phyloP scores from a whole-genome alignment of 192 early-diverging fungal genomes.

The Backusella circina region DNA sequence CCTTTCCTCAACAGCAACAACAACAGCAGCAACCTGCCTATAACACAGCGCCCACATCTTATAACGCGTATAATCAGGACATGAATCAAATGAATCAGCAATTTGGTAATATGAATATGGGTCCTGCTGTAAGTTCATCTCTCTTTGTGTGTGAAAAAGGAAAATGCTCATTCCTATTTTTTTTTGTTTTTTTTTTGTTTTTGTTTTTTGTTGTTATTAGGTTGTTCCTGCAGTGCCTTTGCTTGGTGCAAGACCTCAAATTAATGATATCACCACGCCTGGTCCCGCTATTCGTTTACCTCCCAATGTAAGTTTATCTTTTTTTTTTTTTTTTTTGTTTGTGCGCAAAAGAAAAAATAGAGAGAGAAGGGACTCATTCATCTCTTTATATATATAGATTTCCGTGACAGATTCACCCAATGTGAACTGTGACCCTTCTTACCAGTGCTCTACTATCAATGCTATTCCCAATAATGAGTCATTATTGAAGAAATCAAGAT shows the following conservation, averaged over 20 bases:
- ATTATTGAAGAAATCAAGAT: slow-evolving; percentile 81
- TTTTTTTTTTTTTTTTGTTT: too few species aligned
- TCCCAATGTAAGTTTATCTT: slow-evolving; percentile 39
- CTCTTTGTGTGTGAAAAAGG: neutral
- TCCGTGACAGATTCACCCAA: slow-evolving; percentile 51
- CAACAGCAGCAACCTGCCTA: slow-evolving; percentile 14
- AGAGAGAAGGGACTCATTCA: neutral
- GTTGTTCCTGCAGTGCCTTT: slow-evolving; percentile 38
- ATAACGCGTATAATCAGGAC: slow-evolving; percentile 13
- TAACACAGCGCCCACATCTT: neutral
- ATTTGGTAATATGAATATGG: slow-evolving; percentile 34
- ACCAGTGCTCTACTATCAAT: slow-evolving; percentile 89
- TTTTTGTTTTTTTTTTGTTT: slow-evolving; percentile 6
- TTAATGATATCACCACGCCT: slow-evolving; percentile 39
- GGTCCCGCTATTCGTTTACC: slow-evolving; percentile 49
- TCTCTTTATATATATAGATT: slow-evolving; percentile 12
- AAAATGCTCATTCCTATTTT: neutral
- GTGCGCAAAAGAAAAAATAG: too few species aligned
- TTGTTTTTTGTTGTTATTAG: too few species aligned
- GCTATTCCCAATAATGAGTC: slow-evolving; percentile 80
- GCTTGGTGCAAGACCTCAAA: slow-evolving; percentile 47
- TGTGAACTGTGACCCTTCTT: slow-evolving; percentile 69
- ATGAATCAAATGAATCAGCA: slow-evolving; percentile 31
- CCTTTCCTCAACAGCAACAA: slow-evolving; percentile 13
- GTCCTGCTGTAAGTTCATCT: slow-evolving; percentile 3